Evolutionary conservation across 306 rosid species (phyloP), one percentile per base, ranked within the genome.

Genomic region (Vachellia pachyceras): DNA sequence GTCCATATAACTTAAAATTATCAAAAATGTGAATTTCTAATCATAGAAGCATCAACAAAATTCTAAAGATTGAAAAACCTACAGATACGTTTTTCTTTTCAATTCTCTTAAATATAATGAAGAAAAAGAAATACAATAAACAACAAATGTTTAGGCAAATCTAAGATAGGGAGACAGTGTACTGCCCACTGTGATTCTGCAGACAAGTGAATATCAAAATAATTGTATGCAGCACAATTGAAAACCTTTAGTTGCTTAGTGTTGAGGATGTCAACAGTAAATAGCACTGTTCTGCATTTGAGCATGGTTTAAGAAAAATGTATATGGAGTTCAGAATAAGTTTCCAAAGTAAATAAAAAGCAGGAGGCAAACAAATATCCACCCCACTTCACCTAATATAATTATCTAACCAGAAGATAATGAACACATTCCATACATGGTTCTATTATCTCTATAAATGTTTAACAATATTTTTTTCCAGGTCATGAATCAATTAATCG

Each of bases 21-120:
- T 61, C 47, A 46, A 68, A 63, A 61, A 71, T 33, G 29, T 60
- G 15, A 64, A 3, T 64, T 13, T 14, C 63, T 33, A n/a, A 63
- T 65, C 11, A 73, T 14, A 49, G 37, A 36, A 77, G 33, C 80
- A 17, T 46, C 78, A 52, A n/a, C 10, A 63, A 9, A 35, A 47
- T 63, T 72, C 52, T 13, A 49, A 7, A 61, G 42, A 72, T 20
- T 60, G n/a, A 45, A 22, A 73, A 61, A 15, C 18, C 0, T 4
- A 12, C 2, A 46, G 29, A 20, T n/a, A 35, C 13, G 9, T 15
- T 52, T 67, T 50, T 35, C 72, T 52, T 36, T 54, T 52, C 37
- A 80, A 69, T 78, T 81, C 52, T 81, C 52, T 10, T 36, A 33
- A 44, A 54, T 77, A 54, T 71, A 33, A 77, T 39, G 46, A 65